phyloP scores from a whole-genome alignment of 73 alveolate species.

The Paramecium tetraurelia region DNA sequence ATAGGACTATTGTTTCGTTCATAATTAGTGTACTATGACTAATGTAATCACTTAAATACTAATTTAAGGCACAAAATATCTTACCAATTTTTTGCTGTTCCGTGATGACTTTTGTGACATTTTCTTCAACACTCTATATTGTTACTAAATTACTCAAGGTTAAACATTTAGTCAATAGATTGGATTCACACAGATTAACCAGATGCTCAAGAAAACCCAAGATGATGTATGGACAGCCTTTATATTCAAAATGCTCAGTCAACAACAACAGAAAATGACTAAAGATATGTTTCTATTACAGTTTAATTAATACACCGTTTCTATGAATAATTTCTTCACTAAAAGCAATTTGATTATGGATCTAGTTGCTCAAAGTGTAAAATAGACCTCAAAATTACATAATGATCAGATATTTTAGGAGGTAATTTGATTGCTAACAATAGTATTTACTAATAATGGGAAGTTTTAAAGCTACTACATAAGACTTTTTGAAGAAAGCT shows the following conservation, averaged over 20 bases:
- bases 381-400: not conserved
- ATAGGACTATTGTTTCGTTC: not conserved
- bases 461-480: slow-evolving; percentile 35
- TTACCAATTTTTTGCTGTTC: slow-evolving; percentile 8
- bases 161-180: slow-evolving; percentile 7
- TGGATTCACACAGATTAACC: not conserved
- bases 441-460: slow-evolving; percentile 40
- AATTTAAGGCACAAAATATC: slow-evolving; percentile 15
- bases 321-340: not conserved
- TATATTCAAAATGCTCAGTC: not conserved
- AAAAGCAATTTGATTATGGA: slow-evolving; percentile 34
- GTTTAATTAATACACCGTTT: not conserved
- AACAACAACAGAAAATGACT: not conserved
- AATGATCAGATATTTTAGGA: slow-evolving; percentile 41
- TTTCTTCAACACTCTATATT: slow-evolving; percentile 1
- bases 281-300: not conserved
- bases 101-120: slow-evolving; percentile 42
- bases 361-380: slow-evolving; percentile 5
- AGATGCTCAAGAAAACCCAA: not conserved
- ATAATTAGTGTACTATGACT: not conserved
- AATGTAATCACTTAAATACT: not conserved
- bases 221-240: slow-evolving; percentile 54
- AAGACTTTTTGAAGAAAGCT: slow-evolving; percentile 35
- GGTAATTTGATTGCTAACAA: not conserved
- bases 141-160: not conserved